A percentile compares a stretch with the other conserved stretches of the same genome.
These are phyloP conservation scores for Lepidium didymum DNA, from an alignment of 345 rosid species.

Conservation along the genomic window DNA sequence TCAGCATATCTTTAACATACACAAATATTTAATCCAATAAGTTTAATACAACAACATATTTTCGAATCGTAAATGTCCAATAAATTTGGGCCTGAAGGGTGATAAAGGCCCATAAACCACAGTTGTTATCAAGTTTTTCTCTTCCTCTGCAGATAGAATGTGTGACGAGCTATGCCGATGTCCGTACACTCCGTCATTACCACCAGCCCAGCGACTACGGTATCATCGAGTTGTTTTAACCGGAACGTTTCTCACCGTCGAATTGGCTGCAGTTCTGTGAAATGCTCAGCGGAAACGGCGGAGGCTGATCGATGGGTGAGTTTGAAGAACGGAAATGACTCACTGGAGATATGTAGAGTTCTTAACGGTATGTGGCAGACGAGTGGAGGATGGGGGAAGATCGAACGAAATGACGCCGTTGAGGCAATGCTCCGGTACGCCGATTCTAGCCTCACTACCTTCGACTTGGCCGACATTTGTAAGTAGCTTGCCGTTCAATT, in stretches of 20 bases:
- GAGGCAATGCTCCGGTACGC: conserved; percentile 76
- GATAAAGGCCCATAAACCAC: no score
- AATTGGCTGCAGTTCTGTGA: conserved; percentile 27
- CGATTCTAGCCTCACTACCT: conserved; percentile 85
- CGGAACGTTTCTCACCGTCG: conserved; percentile 12
- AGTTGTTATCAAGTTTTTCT: no score
- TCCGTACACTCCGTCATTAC: conserved; percentile 28
- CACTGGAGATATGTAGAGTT: conserved; percentile 73
- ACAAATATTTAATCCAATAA: no score
- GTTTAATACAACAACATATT: no score
- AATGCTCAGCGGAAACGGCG: conserved; percentile 38
- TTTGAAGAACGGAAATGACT: conserved; percentile 64
- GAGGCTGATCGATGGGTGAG: conserved; percentile 38
- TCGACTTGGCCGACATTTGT: conserved; percentile 98
- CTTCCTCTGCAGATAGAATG: no score
- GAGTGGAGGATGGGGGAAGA: conserved; percentile 85
- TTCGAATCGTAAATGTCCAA: no score
- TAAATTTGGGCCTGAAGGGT: no score
- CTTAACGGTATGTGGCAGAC: conserved; percentile 96
- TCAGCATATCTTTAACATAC: no score
- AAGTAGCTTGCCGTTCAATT: conserved; percentile 1
- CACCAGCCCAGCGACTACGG: conserved; percentile 27
- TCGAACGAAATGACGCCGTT: conserved; percentile 72
- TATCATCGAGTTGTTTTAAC: conserved; percentile 12
- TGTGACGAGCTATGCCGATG: neutral